These are phyloP conservation scores for Aspergillus steynii DNA, from an alignment of 495 filamentous ascomycete genomes.

Conservation along the genomic window DNA sequence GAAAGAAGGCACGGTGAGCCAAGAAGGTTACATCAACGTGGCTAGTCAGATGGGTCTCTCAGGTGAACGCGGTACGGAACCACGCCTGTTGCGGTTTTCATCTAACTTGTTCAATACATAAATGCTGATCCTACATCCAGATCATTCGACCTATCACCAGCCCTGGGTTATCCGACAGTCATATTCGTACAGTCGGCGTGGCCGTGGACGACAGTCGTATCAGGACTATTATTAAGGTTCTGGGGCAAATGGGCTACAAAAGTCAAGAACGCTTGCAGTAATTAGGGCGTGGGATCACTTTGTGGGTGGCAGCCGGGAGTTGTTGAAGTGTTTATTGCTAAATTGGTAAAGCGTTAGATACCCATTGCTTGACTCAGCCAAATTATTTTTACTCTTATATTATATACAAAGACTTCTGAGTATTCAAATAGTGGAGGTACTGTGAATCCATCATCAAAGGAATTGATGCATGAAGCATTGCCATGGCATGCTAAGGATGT, in stretches of 20 bases:
- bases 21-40: constrained; percentile 69
- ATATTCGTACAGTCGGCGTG: constrained; percentile 25
- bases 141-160: constrained; percentile 47
- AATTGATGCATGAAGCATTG: not conserved
- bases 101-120: not conserved
- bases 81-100: constrained; percentile 25
- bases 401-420: not conserved
- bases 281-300: too few relatives aligned
- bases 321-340: not conserved
- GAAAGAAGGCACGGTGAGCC: constrained; percentile 35
- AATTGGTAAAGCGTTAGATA: not conserved
- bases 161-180: constrained; percentile 35
- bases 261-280: not conserved
- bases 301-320: not conserved
- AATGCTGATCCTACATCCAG: constrained; percentile 19
- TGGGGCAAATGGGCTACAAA: not conserved
- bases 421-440: not conserved
- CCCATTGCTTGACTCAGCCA: not conserved
- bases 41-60: constrained; percentile 62
- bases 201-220: not conserved
- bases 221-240: not conserved
- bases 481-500: not conserved
- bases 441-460: not conserved
- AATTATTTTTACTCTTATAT: not conserved
- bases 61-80: constrained; percentile 48